phyloP scores from a whole-genome alignment of 371 early-diverging fungal genomes.

The Mucor piriformis region DNA sequence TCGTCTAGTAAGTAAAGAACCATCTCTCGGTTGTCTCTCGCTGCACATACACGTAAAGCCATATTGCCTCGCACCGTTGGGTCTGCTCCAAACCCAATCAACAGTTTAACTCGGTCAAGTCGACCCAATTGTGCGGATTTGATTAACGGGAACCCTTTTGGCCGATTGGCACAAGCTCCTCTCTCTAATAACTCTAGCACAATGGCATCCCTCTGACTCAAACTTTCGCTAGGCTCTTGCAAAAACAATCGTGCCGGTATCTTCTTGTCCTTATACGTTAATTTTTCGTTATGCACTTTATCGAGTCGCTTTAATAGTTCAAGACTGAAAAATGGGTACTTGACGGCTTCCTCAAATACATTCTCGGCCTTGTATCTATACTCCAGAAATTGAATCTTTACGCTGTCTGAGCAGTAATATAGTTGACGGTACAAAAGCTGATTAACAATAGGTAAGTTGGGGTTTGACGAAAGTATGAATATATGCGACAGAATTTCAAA shows the following conservation, averaged over 20 bases:
- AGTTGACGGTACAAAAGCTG: constrained; percentile 29
- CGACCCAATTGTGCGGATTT: constrained; percentile 52
- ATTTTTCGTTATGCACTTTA: neutral
- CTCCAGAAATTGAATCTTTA: constrained; percentile 38
- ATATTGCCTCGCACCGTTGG: constrained; percentile 43
- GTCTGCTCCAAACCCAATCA: constrained; percentile 53
- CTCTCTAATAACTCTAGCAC: constrained; percentile 33
- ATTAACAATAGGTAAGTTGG: constrained; percentile 32
- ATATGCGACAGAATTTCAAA: constrained; percentile 44
- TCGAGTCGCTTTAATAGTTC: constrained; percentile 33
- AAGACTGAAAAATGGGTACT: constrained; percentile 39
- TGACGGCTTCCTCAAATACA: constrained; percentile 31
- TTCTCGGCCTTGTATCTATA: constrained; percentile 9
- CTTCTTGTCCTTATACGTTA: constrained; percentile 25
- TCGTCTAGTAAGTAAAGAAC: constrained; percentile 50
- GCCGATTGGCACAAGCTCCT: constrained; percentile 47
- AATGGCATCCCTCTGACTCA: constrained; percentile 19
- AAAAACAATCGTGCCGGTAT: constrained; percentile 43
- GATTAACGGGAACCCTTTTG: constrained; percentile 58
- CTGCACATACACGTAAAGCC: constrained; percentile 51
- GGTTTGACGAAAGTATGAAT: constrained; percentile 44
- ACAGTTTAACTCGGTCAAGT: constrained; percentile 41
- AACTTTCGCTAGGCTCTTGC: constrained; percentile 5
- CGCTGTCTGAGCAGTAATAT: constrained; percentile 23
- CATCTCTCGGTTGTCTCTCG: constrained; percentile 42